These are phyloP conservation scores for Penicillium paneum DNA, from an alignment of 2,329 filamentous ascomycete species.

Conservation along the genomic window DNA sequence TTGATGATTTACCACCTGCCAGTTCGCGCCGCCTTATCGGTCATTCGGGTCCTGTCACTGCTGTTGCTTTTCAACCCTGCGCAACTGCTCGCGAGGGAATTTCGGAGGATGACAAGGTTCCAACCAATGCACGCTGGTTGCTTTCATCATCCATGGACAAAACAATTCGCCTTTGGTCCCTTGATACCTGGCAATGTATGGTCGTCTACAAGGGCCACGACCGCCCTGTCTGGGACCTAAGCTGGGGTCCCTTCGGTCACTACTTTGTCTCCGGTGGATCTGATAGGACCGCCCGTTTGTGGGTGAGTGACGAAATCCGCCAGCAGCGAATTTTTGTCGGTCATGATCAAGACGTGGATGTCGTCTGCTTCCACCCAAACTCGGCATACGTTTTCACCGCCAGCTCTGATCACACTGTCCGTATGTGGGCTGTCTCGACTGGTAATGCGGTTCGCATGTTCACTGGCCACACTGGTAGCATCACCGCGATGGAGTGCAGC, in stretches of 20 bases:
- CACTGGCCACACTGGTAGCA: conserved; percentile 82
- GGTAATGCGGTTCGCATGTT: conserved; percentile 88
- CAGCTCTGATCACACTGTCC: conserved; percentile 86
- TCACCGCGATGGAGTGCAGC: conserved; percentile 79
- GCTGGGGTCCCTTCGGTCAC: conserved; percentile 90
- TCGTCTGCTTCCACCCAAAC: conserved; percentile 91
- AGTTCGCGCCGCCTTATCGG: conserved; percentile 78
- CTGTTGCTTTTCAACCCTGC: conserved; percentile 81
- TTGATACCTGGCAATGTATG: conserved; percentile 87
- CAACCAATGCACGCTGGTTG: conserved; percentile 68
- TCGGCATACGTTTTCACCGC: conserved; percentile 90
- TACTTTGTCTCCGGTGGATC: conserved; percentile 88
- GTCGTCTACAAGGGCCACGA: conserved; percentile 93
- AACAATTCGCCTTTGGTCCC: conserved; percentile 85
- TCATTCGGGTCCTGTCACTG: conserved; percentile 85
- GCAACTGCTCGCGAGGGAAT: conserved; percentile 50
- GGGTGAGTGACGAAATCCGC: conserved; percentile 89
- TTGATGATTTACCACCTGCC: conserved; percentile 60
- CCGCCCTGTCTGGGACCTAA: conserved; percentile 80
- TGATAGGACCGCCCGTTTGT: conserved; percentile 86
- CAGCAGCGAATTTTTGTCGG: conserved; percentile 84
- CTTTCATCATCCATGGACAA: conserved; percentile 85
- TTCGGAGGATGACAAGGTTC: conserved; percentile 39
- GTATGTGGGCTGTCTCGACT: conserved; percentile 94
- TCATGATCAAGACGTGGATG: conserved; percentile 89